These are phyloP conservation scores for Ganoderma resinaceum DNA, from an alignment of 1,284 basidiomycete genomes.

Conservation along the genomic window DNA sequence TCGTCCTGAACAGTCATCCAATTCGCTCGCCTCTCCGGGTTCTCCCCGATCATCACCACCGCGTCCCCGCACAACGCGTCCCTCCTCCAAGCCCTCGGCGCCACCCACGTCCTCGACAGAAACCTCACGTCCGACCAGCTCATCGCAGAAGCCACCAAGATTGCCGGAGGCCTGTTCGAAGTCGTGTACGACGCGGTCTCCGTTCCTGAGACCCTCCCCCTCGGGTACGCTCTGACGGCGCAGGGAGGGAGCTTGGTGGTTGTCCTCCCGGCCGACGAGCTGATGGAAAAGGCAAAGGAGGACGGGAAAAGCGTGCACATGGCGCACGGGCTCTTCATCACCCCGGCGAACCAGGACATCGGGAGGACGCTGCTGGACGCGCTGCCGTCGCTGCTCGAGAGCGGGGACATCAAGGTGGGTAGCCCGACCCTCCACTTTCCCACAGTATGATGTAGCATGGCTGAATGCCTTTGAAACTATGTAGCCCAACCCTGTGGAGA, in stretches of 20 bases:
- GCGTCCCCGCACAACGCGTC: conserved; percentile 42
- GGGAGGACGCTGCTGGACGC: background rate
- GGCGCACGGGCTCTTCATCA: conserved; percentile 7
- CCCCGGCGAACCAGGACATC: conserved; percentile 4
- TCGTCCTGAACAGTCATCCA: conserved; percentile 37
- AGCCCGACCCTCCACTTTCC: too few species aligned
- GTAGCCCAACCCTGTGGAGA: conserved; percentile 42
- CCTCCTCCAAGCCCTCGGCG: conserved; percentile 44
- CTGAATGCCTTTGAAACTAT: background rate
- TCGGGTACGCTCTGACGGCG: conserved; percentile 24
- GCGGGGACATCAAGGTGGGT: conserved; percentile 30
- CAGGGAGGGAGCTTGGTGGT: background rate
- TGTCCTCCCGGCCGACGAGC: conserved; percentile 2
- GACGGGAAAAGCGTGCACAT: background rate
- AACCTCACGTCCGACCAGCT: conserved; percentile 28
- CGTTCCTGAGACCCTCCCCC: conserved; percentile 15
- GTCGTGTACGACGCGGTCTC: conserved; percentile 40
- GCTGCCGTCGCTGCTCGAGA: conserved; percentile 18
- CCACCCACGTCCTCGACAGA: conserved; percentile 45
- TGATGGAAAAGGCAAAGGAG: background rate
- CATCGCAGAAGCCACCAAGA: conserved; percentile 25
- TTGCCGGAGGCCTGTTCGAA: conserved; percentile 29
- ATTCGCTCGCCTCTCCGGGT: conserved; percentile 44
- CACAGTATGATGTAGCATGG: background rate
- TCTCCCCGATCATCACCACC: conserved; percentile 44